phyloP scores from a whole-genome alignment of 148 eudicot species.

The Rhododendron ovatum region DNA sequence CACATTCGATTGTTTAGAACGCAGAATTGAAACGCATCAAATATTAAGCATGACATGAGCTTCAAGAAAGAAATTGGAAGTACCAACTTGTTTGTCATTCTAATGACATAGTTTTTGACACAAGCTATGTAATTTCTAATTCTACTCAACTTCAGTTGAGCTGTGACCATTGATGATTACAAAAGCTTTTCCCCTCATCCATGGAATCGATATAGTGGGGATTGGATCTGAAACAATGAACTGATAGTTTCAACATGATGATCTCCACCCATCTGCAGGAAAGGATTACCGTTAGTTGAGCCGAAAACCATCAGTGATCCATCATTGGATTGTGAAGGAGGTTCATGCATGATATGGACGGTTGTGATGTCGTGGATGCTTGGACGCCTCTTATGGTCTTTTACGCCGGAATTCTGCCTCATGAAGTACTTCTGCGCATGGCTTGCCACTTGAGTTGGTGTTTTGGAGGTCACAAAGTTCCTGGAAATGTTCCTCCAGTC shows the following conservation, averaged over 20 bases:
- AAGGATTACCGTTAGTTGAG: conserved; percentile 4
- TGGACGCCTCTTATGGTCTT: conserved; percentile 71
- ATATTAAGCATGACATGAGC: not conserved
- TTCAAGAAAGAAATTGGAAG: not conserved
- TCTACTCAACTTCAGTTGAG: not conserved
- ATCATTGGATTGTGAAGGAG: conserved; percentile 19
- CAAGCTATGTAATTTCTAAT: not conserved
- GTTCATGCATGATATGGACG: conserved; percentile 32
- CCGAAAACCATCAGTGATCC: conserved; percentile 36
- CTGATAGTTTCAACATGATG: conserved; percentile 11
- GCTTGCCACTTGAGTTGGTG: conserved; percentile 97
- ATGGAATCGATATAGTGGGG: conserved; percentile 20
- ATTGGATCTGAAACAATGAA: conserved; percentile 26
- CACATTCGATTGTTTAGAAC: not conserved
- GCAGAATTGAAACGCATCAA: not conserved
- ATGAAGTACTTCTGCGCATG: conserved; percentile 94
- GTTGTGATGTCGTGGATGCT: conserved; percentile 95
- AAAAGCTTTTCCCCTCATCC: not conserved
- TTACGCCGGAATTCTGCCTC: conserved; percentile 66
- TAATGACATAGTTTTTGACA: not conserved
- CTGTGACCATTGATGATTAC: not conserved
- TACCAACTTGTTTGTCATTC: not conserved
- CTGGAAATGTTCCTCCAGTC: conserved; percentile 94
- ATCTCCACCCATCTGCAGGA: conserved; percentile 7
- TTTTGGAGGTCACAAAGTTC: conserved; percentile 69